Conservation (phyloP, 768 basidiomycete genomes). For the Serendipita sp. region DNA sequence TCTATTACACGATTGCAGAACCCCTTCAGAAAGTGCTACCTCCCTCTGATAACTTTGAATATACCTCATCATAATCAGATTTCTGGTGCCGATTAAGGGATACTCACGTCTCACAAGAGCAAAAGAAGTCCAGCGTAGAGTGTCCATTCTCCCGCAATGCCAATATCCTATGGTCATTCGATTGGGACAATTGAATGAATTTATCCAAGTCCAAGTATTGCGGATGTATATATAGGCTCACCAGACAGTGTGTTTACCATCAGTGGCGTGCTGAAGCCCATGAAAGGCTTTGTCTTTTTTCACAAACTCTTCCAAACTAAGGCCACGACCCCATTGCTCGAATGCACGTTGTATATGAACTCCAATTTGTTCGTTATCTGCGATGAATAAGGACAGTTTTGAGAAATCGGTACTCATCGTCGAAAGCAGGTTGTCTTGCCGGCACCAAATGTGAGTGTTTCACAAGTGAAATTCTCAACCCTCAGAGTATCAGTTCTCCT, state of each 20-base stretch:
- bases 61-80: neutral
- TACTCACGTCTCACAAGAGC: slow-evolving; percentile 45
- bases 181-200: neutral
- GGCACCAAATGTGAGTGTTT: no score
- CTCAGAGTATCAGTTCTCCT: no score
- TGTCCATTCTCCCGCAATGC: slow-evolving; percentile 32
- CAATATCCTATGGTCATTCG: slow-evolving; percentile 30
- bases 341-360: slow-evolving; percentile 20
- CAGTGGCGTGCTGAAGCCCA: slow-evolving; percentile 24
- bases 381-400: slow-evolving; percentile 29
- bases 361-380: slow-evolving; percentile 28
- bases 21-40: slow-evolving; percentile 16
- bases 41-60: slow-evolving; percentile 22
- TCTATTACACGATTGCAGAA: neutral
- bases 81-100: neutral
- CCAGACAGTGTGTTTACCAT: slow-evolving; percentile 37
- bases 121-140: slow-evolving; percentile 35
- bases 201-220: neutral
- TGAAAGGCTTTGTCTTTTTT: slow-evolving; percentile 26
- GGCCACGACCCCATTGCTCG: slow-evolving; percentile 28
- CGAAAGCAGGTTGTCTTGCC: neutral
- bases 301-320: slow-evolving; percentile 31
- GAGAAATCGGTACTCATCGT: slow-evolving; percentile 7
- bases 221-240: slow-evolving; percentile 12
- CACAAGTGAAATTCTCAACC: no score